These are phyloP conservation scores for Acacia acuminata DNA, from an alignment of 306 rosid species.

Conservation along the genomic window DNA sequence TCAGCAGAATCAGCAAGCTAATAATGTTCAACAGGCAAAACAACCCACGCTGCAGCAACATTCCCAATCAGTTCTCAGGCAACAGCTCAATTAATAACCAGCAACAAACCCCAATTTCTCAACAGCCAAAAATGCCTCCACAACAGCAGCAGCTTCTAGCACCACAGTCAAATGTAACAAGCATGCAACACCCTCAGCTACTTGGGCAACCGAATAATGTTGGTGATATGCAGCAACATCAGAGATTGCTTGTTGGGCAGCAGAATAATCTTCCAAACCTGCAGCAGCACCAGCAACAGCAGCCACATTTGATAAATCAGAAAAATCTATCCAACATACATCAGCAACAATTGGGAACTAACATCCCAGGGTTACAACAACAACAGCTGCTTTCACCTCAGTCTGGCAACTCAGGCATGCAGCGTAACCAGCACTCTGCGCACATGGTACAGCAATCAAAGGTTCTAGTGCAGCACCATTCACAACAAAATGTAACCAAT, in stretches of 20 bases:
- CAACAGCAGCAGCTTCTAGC: slow-evolving; percentile 70
- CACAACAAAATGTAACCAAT: slow-evolving; percentile 60
- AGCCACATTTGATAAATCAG: slow-evolving; percentile 64
- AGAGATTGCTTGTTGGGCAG: slow-evolving; percentile 63
- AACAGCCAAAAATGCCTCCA: slow-evolving; percentile 53
- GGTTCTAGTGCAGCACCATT: slow-evolving; percentile 64
- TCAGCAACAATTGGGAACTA: slow-evolving; percentile 81
- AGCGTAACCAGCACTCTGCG: slow-evolving; percentile 66
- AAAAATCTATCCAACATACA: slow-evolving; percentile 71
- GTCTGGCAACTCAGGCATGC: slow-evolving; percentile 73
- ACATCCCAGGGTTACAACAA: slow-evolving; percentile 71
- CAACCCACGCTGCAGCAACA: slow-evolving; percentile 81
- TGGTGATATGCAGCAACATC: slow-evolving; percentile 78
- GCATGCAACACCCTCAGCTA: slow-evolving; percentile 64
- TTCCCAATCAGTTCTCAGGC: slow-evolving; percentile 71
- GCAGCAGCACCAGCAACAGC: slow-evolving; percentile 71
- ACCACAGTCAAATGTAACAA: slow-evolving; percentile 65
- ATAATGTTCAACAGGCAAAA: slow-evolving; percentile 63
- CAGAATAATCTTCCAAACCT: slow-evolving; percentile 71
- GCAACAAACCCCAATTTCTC: slow-evolving; percentile 66
- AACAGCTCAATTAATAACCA: slow-evolving; percentile 64
- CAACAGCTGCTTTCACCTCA: slow-evolving; percentile 63
- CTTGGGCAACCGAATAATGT: slow-evolving; percentile 67
- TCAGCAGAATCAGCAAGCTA: slow-evolving; percentile 75
- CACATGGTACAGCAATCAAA: slow-evolving; percentile 77